These are phyloP conservation scores for Lactarius sp. DNA, from an alignment of 768 basidiomycete species.

Conservation along the genomic window DNA sequence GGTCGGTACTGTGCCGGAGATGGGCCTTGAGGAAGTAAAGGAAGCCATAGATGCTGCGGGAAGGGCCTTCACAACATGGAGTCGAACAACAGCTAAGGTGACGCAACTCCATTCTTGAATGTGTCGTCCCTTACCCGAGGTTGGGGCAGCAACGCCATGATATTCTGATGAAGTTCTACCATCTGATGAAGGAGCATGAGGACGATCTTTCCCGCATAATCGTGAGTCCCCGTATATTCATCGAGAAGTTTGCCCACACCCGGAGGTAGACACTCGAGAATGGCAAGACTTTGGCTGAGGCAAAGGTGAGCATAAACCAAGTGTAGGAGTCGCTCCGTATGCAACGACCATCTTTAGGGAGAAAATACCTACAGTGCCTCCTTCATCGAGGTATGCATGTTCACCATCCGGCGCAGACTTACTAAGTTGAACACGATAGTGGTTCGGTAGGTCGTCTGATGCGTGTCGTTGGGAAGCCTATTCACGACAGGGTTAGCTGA, in stretches of 20 bases:
- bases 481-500: slow-evolving; percentile 52
- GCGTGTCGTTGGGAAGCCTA: slow-evolving; percentile 6
- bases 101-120: slow-evolving; percentile 12
- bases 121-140: background rate
- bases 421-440: slow-evolving; percentile 40
- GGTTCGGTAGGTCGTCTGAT: slow-evolving; percentile 60
- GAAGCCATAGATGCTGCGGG: slow-evolving; percentile 79
- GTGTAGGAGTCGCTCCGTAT: background rate
- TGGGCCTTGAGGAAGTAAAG: slow-evolving; percentile 79
- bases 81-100: slow-evolving; percentile 83
- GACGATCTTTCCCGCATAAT: slow-evolving; percentile 88
- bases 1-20: slow-evolving; percentile 84
- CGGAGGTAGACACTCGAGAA: slow-evolving; percentile 80
- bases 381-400: slow-evolving; percentile 62
- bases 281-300: slow-evolving; percentile 85
- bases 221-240: slow-evolving; percentile 35
- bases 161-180: slow-evolving; percentile 71
- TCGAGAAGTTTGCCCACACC: background rate
- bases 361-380: slow-evolving; percentile 85
- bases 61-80: slow-evolving; percentile 80
- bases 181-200: slow-evolving; percentile 73
- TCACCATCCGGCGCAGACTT: slow-evolving; percentile 26
- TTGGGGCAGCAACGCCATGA: slow-evolving; percentile 67
- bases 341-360: slow-evolving; percentile 40
- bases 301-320: slow-evolving; percentile 47